Base-by-base conservation (phyloP, 805 yeast genomes). In the Yamadazyma laniorum region DNA sequence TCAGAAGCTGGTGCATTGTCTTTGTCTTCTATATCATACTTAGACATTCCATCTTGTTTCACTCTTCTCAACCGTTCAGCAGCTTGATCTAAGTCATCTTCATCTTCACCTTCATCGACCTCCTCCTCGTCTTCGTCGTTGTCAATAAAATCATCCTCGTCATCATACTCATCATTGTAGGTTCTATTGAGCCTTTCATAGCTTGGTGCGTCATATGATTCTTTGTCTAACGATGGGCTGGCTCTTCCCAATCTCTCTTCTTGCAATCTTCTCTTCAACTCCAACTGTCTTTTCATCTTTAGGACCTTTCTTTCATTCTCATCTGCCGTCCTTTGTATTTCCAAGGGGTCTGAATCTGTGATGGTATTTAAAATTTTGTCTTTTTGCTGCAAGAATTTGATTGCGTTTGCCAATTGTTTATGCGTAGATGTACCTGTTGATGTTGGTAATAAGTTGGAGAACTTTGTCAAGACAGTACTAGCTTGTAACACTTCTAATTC, bases 341-440 rank as follows among this genome's bases (percentile, higher is more conserved):
- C 61, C 56, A 81, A 79, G 1, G 93, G 95, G 63, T 85, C 95
- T 39, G 72, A 64, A 3, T 75, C 72, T 13, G 79, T 75, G 28
- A 76, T 67, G 1, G 79, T 70, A 49, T 72, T 74, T 49, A 75
- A 70, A 49, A 74, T 75, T 48, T 70, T 65, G 44, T 68, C 75
- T 45, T 67, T 61, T 49, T 59, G 65, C 56, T 74, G 72, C 37
- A 68, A 70, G 34, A 64, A 65, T 43, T 74, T 72, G 29, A 84
- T 78, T 2, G 88, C 86, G 44, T 75, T 75, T 2, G 96, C 87
- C 47, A 93, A 72, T 54, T 80, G 78, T 50, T 77, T 74, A 59
- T 91, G 98, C 3, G 95, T 83, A 36, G 77, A 75, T 2, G 97
- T 87, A 31, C 77, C 74, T n/a, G 95, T 87, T 0, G 97, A 88